These are phyloP conservation scores for Pyrenochaeta sp. DNA, from an alignment of 2,329 filamentous ascomycete genomes.

Conservation along the genomic window DNA sequence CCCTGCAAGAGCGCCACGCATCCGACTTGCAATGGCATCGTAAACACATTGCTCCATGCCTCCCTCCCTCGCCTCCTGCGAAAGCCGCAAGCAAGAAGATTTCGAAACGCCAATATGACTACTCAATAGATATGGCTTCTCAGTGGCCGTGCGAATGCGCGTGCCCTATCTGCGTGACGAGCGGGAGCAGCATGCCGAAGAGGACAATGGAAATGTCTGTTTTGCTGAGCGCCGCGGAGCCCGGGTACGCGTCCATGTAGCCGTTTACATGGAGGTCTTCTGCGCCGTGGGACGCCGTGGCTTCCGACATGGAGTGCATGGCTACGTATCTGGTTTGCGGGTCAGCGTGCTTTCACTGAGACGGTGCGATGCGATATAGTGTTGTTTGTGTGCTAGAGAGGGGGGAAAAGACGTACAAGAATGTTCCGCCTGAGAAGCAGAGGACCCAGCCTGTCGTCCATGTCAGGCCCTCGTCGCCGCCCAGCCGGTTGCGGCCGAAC, in stretches of 20 bases:
- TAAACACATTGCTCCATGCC: too few species aligned
- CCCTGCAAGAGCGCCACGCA: too few species aligned
- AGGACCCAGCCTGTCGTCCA: constrained; percentile 94
- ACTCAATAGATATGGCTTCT: too few species aligned
- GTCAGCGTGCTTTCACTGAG: constrained; percentile 27
- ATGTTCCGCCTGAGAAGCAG: constrained; percentile 95
- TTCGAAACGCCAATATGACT: too few species aligned
- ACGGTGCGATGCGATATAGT: too few species aligned
- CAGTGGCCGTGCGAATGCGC: constrained; percentile 59
- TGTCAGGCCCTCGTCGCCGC: constrained; percentile 68
- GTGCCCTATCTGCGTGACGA: constrained; percentile 80
- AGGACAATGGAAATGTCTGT: constrained; percentile 69
- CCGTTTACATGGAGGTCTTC: constrained; percentile 51
- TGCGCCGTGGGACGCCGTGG: constrained; percentile 50
- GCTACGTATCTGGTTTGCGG: constrained; percentile 82
- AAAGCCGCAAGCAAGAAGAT: too few species aligned
- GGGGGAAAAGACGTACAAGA: constrained; percentile 75
- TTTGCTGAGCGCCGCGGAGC: constrained; percentile 58
- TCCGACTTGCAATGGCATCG: too few species aligned
- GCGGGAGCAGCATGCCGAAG: constrained; percentile 77
- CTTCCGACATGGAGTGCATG: constrained; percentile 97
- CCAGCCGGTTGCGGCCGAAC: constrained; percentile 67
- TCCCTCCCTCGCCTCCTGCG: too few species aligned
- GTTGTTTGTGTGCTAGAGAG: too few species aligned
- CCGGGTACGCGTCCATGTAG: constrained; percentile 62